Base-by-base conservation (phyloP, 192 early-diverging fungal species). In the Dissophora ornata region DNA sequence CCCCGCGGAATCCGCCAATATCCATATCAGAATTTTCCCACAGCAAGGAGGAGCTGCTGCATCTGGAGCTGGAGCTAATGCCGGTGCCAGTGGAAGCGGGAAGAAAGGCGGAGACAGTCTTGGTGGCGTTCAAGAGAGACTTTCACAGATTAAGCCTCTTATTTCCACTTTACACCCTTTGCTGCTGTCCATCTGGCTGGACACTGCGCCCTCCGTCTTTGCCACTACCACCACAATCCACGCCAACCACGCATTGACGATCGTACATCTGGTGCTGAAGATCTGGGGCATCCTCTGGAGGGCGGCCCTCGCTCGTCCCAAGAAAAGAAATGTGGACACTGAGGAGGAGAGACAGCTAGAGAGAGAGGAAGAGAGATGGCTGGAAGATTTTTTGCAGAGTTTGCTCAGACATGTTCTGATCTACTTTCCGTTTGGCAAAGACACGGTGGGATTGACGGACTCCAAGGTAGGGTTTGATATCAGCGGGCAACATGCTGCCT, bases 181-280 rank as follows among this genome's bases (percentile, higher is more conserved):
- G 45, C 78, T 96, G 19, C 86, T 92, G 29, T 90, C 91, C 4
- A 68, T 88, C 0, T 96, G 94, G 94, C 67, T 94, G 21, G 94
- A 96, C 62, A 81, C 89, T 28, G 86, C 88, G 3, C 88, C 94
- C 10, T 62, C 67, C 2, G 85, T 92, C 0, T 94, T 96, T 67
- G 49, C 47, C 7, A 82, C 84, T 1, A 77, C 82, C 2, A 78
- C 78, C 1, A 57, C 81, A 3, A 86, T 84, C 22, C 66, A 74
- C 21, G 71, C 81, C n/a, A 80, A 83, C 19, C 81, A 86, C 13
- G 82, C 89, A 16, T 77, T 96, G 16, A 82, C 90, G 28, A 81
- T 92, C 10, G 80, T 92, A 44, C 78, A 86, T 33, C 73, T 84
- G 1, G 83, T 91, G 3, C 50, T 93, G 51, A 87, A 85, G 57